These are phyloP conservation scores for Scenedesmus sp. DNA, from an alignment of 163 green algal genomes.

Conservation along the genomic window DNA sequence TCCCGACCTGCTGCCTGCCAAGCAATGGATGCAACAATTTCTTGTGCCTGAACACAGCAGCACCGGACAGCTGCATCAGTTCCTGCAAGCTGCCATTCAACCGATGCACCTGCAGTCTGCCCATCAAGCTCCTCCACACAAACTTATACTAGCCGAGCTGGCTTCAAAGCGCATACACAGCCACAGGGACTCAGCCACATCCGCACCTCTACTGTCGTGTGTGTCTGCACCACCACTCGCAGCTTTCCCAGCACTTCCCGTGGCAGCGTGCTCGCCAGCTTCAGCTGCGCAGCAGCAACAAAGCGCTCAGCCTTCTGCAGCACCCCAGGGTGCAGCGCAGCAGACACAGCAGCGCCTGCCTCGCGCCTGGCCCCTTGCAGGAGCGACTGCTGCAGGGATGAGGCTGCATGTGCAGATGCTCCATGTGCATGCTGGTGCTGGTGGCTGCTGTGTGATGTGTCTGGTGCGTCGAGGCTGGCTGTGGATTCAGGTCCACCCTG, in stretches of 20 bases:
- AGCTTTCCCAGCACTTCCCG: constrained; percentile 10
- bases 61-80: too few relatives aligned
- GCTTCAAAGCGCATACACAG: not conserved
- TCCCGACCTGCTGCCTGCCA: too few relatives aligned
- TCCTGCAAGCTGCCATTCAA: too few relatives aligned
- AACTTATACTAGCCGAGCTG: not conserved
- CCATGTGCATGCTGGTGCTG: not conserved
- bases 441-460: constrained; percentile 8
- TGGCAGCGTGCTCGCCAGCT: constrained; percentile 29
- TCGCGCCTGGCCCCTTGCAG: constrained; percentile 33
- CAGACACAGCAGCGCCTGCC: constrained; percentile 6
- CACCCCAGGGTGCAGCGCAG: constrained; percentile 39
- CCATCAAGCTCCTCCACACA: not conserved
- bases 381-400: not conserved
- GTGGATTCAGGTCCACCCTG: constrained; percentile 28
- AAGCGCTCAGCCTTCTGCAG: constrained; percentile 39
- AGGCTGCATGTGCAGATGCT: constrained; percentile 3
- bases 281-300: constrained; percentile 45
- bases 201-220: constrained; percentile 46
- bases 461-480: constrained; percentile 27
- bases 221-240: constrained; percentile 45
- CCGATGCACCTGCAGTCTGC: too few relatives aligned
- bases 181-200: not conserved
- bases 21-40: too few relatives aligned
- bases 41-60: too few relatives aligned